These are phyloP conservation scores for Eucalyptus camaldulensis DNA, from an alignment of 345 rosid species.

Conservation along the genomic window DNA sequence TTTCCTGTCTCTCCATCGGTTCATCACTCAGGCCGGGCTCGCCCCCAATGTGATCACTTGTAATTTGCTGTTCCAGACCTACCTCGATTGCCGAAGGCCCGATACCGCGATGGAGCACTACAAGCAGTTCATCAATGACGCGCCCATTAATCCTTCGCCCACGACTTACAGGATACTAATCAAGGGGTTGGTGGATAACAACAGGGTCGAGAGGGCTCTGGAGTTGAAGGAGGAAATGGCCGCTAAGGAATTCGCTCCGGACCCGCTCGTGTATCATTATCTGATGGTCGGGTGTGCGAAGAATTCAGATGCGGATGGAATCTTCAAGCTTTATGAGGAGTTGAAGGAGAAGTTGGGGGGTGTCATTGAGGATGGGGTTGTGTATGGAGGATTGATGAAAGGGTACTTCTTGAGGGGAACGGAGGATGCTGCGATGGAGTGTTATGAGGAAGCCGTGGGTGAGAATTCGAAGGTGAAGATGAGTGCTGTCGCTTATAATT, in stretches of 20 bases:
- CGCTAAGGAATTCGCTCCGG: slow-evolving; percentile 42
- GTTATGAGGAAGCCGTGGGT: slow-evolving; percentile 45
- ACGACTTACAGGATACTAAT: slow-evolving; percentile 65
- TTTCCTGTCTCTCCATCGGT: slow-evolving; percentile 63
- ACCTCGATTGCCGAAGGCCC: slow-evolving; percentile 64
- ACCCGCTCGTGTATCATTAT: slow-evolving; percentile 59
- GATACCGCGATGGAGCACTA: slow-evolving; percentile 76
- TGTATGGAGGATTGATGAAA: slow-evolving; percentile 70
- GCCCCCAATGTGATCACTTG: slow-evolving; percentile 73
- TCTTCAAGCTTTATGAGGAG: slow-evolving; percentile 59
- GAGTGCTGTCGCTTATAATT: slow-evolving; percentile 59
- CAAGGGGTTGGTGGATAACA: slow-evolving; percentile 79
- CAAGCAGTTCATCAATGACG: slow-evolving; percentile 57
- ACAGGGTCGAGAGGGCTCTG: slow-evolving; percentile 57
- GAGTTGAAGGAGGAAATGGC: slow-evolving; percentile 79
- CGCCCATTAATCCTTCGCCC: slow-evolving; percentile 64
- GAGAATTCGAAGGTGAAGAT: slow-evolving; percentile 48
- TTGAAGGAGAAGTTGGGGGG: slow-evolving; percentile 75
- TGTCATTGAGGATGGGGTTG: slow-evolving; percentile 59
- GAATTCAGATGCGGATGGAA: slow-evolving; percentile 40
- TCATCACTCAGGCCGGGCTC: slow-evolving; percentile 70
- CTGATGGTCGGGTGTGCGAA: slow-evolving; percentile 56
- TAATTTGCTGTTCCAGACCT: slow-evolving; percentile 71
- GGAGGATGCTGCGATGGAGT: slow-evolving; percentile 76
- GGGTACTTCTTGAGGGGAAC: slow-evolving; percentile 64